Evolutionary conservation across 208 protist genomes (phyloP).

Genomic region (Kentomonas sorsogonicus): DNA sequence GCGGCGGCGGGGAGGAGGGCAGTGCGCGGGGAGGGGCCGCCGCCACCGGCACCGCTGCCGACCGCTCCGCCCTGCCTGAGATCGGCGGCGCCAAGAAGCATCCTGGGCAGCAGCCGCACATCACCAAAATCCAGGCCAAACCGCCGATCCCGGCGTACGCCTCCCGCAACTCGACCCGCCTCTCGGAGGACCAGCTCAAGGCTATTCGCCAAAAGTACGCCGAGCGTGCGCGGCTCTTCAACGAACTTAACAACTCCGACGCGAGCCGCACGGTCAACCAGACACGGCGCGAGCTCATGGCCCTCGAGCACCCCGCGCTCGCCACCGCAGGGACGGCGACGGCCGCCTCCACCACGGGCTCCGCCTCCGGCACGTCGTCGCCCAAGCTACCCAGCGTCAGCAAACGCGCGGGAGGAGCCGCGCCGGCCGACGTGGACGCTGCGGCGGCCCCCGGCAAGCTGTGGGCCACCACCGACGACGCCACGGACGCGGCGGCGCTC

Average conservation of each 20-base stretch:
- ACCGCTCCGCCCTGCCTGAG: not conserved
- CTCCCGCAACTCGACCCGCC: slow-evolving; percentile 23
- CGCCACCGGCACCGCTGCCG: not conserved
- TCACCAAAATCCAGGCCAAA: slow-evolving; percentile 20
- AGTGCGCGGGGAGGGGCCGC: not conserved
- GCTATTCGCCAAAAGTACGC: slow-evolving; percentile 53
- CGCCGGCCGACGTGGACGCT: not conserved
- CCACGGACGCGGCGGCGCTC: not conserved
- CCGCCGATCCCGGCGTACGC: slow-evolving; percentile 51
- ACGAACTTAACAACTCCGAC: slow-evolving; percentile 46
- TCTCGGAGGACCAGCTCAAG: slow-evolving; percentile 28
- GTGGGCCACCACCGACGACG: not conserved
- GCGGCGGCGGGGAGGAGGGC: not conserved
- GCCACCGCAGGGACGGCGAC: not conserved
- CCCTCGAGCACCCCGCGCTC: slow-evolving; percentile 41
- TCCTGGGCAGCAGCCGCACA: slow-evolving; percentile 1
- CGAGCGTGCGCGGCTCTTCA: slow-evolving; percentile 54
- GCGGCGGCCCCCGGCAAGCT: not conserved
- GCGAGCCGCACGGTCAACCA: slow-evolving; percentile 53
- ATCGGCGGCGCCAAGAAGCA: too few species aligned
- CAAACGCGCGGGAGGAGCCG: not conserved
- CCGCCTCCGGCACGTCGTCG: too few species aligned
- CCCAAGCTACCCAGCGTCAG: too few species aligned
- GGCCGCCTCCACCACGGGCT: not conserved
- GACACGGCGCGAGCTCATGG: slow-evolving; percentile 63